Percentiles rank a stretch among this genome's conserved stretches.
Conservation (phyloP, 1,284 basidiomycete species). For the Naganishia albida region DNA sequence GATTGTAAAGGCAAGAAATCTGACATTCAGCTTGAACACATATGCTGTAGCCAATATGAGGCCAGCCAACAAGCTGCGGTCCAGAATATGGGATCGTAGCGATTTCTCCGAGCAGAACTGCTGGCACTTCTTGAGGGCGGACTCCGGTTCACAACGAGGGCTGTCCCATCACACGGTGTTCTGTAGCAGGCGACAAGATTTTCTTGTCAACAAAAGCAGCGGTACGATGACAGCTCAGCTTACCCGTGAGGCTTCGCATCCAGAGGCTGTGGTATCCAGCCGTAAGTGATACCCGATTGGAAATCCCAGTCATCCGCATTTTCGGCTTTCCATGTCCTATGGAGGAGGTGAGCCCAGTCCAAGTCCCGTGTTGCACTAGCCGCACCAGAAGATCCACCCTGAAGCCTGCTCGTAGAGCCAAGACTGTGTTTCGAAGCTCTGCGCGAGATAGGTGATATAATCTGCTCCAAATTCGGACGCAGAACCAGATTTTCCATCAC, state of each 20-base stretch:
- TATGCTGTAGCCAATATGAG: too few relatives aligned
- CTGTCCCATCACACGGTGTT: constrained; percentile 13
- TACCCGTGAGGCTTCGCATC: constrained; percentile 39
- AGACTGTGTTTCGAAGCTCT: constrained; percentile 81
- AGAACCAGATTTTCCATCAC: constrained; percentile 68
- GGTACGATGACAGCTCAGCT: neutral
- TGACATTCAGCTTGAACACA: too few relatives aligned
- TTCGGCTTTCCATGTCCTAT: constrained; percentile 51
- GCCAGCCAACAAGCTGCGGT: too few relatives aligned
- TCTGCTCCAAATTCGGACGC: constrained; percentile 67
- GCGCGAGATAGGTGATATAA: constrained; percentile 76
- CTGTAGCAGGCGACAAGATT: neutral
- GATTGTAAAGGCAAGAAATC: too few relatives aligned
- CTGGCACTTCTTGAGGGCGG: constrained; percentile 10
- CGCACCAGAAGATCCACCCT: constrained; percentile 36
- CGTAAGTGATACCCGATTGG: constrained; percentile 45
- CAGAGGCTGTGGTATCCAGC: constrained; percentile 48
- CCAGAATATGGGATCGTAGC: neutral
- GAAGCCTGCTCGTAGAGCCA: constrained; percentile 54
- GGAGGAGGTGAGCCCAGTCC: neutral
- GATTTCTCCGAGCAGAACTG: neutral
- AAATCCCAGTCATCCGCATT: constrained; percentile 67
- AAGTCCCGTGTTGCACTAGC: neutral
- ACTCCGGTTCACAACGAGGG: constrained; percentile 13
- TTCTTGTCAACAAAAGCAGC: neutral